Evolutionary conservation across 176 grass and related monocot genomes (phyloP).

Genomic region (Musa troglodytarum): DNA sequence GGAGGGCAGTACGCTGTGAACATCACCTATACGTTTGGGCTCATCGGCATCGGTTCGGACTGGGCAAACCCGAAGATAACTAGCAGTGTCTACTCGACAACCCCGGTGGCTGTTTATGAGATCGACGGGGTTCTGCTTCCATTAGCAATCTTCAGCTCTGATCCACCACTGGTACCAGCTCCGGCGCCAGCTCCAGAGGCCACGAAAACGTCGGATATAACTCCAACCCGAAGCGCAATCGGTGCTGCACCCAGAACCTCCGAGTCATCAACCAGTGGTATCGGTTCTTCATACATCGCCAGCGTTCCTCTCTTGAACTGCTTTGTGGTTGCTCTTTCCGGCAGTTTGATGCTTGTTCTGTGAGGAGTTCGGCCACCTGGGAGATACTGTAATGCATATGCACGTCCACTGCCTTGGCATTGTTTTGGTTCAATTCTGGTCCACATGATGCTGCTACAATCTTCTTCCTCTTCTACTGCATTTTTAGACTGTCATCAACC

Average conservation of each 20-base stretch:
- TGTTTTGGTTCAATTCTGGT: not conserved
- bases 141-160: slow-evolving; percentile 27
- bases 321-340: not conserved
- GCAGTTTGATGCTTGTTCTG: not conserved
- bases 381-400: not conserved
- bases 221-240: not conserved
- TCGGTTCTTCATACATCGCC: not conserved
- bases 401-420: not conserved
- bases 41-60: slow-evolving; percentile 14
- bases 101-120: slow-evolving; percentile 31
- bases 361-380: not conserved
- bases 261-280: not conserved
- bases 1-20: slow-evolving; percentile 25
- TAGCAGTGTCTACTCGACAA: slow-evolving; percentile 42
- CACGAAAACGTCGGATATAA: not conserved
- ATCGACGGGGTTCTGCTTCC: slow-evolving; percentile 31
- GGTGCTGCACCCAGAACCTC: not conserved
- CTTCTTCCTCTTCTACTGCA: too few species aligned
- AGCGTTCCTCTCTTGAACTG: not conserved
- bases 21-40: slow-evolving; percentile 26
- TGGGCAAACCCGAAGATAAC: slow-evolving; percentile 29
- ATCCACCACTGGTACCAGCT: slow-evolving; percentile 20
- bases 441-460: too few species aligned
- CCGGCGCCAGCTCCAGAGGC: not conserved
- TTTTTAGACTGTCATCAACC: too few species aligned